Evolutionary conservation across 2,329 filamentous ascomycete genomes (phyloP).

Genomic region (Cucurbitaria berberidis): DNA sequence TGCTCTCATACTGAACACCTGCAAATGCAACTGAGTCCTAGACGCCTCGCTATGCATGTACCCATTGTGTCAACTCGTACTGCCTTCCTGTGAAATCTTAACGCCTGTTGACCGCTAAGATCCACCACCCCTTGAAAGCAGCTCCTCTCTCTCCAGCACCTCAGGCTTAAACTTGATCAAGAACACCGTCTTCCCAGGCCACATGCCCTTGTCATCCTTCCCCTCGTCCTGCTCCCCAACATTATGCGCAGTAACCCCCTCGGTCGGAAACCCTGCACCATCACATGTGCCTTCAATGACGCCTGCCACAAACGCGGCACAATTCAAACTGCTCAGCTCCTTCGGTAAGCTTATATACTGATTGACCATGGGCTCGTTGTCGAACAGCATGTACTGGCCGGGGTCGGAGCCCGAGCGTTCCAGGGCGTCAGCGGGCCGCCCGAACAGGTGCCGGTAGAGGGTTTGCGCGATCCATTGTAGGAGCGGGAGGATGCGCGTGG

Average conservation of each 20-base stretch:
- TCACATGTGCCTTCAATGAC: conserved; percentile 96
- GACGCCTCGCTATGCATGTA: conserved; percentile 27
- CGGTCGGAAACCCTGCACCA: conserved; percentile 83
- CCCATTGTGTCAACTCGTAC: neutral
- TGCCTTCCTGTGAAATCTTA: too few relatives aligned
- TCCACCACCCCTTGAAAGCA: conserved; percentile 67
- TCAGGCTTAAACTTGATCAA: conserved; percentile 90
- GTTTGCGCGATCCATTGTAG: conserved; percentile 95
- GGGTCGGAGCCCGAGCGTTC: conserved; percentile 86
- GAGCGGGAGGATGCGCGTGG: conserved; percentile 85
- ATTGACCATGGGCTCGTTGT: conserved; percentile 97
- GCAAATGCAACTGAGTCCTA: conserved; percentile 1
- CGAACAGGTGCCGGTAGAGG: conserved; percentile 91
- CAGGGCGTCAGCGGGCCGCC: conserved; percentile 85
- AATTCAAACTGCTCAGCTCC: conserved; percentile 96
- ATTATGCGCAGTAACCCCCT: conserved; percentile 85
- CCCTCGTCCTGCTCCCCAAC: conserved; percentile 55
- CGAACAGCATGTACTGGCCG: conserved; percentile 98
- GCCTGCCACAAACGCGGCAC: conserved; percentile 92
- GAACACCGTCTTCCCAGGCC: conserved; percentile 96
- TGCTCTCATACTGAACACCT: neutral
- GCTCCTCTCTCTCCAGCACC: conserved; percentile 89
- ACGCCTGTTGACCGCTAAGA: conserved; percentile 12
- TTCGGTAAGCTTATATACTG: conserved; percentile 90
- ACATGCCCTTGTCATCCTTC: conserved; percentile 67